Evolutionary conservation across 1,139 yeast species (phyloP).

Genomic region (Geotrichum histeridarum): DNA sequence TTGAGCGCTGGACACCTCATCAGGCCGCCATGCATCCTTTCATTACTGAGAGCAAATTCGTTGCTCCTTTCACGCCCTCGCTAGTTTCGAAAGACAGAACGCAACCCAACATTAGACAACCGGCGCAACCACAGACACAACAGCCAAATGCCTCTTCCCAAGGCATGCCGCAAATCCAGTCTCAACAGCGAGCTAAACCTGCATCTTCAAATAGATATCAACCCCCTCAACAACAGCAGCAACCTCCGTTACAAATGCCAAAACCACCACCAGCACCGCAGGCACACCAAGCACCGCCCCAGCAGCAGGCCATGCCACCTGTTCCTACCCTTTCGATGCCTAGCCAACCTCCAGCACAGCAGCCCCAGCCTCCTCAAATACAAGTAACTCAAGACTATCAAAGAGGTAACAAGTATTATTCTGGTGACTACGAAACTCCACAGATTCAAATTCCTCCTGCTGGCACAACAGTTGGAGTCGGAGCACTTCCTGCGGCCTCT

Average conservation of each 20-base stretch:
- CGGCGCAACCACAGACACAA: slow-evolving; percentile 27
- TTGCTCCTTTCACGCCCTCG: slow-evolving; percentile 36
- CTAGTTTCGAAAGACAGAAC: slow-evolving; percentile 22
- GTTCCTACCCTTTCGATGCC: background rate
- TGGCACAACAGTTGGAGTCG: background rate
- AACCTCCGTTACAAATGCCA: slow-evolving; percentile 2
- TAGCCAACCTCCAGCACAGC: background rate
- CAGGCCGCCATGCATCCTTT: slow-evolving; percentile 93
- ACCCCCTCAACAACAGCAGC: slow-evolving; percentile 14
- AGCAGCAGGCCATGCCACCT: background rate
- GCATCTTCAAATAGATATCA: background rate
- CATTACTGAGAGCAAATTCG: slow-evolving; percentile 45
- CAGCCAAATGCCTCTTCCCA: slow-evolving; percentile 4
- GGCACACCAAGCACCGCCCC: slow-evolving; percentile 6
- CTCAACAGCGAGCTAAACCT: slow-evolving; percentile 6
- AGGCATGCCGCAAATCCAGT: slow-evolving; percentile 4
- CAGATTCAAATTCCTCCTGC: background rate
- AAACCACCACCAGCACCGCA: slow-evolving; percentile 1
- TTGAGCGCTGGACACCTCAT: slow-evolving; percentile 94
- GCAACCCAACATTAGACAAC: slow-evolving; percentile 35
- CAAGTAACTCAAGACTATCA: background rate
- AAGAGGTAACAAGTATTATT: background rate
- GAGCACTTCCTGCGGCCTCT: background rate
- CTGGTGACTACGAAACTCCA: background rate
- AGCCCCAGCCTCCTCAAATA: background rate